Conservation (phyloP, 2,329 filamentous ascomycete species). For the Monilinia vaccinii-corymbosi region DNA sequence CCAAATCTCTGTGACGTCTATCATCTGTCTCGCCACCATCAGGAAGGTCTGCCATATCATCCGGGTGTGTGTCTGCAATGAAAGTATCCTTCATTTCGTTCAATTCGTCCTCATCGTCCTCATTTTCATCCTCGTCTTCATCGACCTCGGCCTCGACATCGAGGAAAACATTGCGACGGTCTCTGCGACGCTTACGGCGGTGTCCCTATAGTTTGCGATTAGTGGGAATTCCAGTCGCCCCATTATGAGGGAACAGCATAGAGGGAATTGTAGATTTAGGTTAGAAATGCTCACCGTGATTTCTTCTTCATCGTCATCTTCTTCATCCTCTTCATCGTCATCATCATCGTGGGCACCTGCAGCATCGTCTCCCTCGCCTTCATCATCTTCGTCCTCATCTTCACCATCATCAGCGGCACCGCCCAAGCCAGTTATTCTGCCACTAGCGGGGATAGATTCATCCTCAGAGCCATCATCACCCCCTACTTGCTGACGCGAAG, state of each 20-base stretch:
- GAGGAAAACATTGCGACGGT: constrained; percentile 76
- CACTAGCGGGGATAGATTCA: constrained; percentile 35
- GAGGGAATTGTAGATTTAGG: background rate
- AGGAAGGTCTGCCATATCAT: constrained; percentile 70
- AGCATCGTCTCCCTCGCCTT: constrained; percentile 32
- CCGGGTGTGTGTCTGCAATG: constrained; percentile 81
- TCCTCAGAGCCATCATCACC: constrained; percentile 40
- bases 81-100: constrained; percentile 71
- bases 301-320: constrained; percentile 58
- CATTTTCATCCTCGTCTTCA: constrained; percentile 78
- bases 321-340: constrained; percentile 46
- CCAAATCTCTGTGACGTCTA: constrained; percentile 84
- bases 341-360: constrained; percentile 30
- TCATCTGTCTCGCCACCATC: constrained; percentile 78
- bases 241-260: constrained; percentile 8
- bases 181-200: constrained; percentile 70
- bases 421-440: background rate
- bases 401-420: constrained; percentile 19
- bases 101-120: constrained; percentile 83
- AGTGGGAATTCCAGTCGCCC: constrained; percentile 18
- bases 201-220: constrained; percentile 42
- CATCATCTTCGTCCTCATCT: constrained; percentile 34
- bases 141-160: constrained; percentile 98
- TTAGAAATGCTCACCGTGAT: constrained; percentile 34
- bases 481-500: constrained; percentile 29